These are phyloP conservation scores for Myxozyma udenii DNA, from an alignment of 805 yeast species.

Conservation along the genomic window DNA sequence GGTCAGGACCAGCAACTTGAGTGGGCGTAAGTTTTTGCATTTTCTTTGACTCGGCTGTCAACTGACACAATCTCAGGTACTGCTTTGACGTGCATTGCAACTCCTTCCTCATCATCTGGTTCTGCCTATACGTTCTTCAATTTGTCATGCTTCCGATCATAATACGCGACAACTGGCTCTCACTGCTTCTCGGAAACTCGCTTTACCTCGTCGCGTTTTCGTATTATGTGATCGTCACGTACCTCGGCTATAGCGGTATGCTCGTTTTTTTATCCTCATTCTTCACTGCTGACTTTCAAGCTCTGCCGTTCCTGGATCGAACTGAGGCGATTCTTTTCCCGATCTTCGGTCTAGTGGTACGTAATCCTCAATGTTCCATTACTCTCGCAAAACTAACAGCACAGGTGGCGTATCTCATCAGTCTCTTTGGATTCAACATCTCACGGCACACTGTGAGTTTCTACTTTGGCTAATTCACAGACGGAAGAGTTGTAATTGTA, in stretches of 20 bases:
- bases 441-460: constrained; percentile 60
- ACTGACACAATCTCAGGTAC: constrained; percentile 35
- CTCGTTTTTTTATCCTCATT: neutral
- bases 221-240: constrained; percentile 75
- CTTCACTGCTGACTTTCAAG: constrained; percentile 20
- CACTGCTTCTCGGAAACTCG: constrained; percentile 73
- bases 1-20: constrained; percentile 51
- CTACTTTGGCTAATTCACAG: constrained; percentile 40
- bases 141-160: constrained; percentile 71
- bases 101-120: constrained; percentile 79
- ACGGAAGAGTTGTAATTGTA: no score
- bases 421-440: constrained; percentile 67
- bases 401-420: constrained; percentile 55
- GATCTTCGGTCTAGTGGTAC: constrained; percentile 36
- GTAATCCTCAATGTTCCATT: constrained; percentile 39
- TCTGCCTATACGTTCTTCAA: constrained; percentile 68
- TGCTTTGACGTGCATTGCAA: constrained; percentile 94
- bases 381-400: constrained; percentile 63
- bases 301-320: constrained; percentile 59
- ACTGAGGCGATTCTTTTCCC: constrained; percentile 64
- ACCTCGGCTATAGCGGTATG: constrained; percentile 76
- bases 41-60: neutral
- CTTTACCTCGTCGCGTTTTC: constrained; percentile 70
- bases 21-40: constrained; percentile 60
- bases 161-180: constrained; percentile 59